Percentiles rank a stretch among this genome's conserved stretches.
These are phyloP conservation scores for Penicillium silybi DNA, from an alignment of 495 filamentous ascomycete species.

Conservation along the genomic window DNA sequence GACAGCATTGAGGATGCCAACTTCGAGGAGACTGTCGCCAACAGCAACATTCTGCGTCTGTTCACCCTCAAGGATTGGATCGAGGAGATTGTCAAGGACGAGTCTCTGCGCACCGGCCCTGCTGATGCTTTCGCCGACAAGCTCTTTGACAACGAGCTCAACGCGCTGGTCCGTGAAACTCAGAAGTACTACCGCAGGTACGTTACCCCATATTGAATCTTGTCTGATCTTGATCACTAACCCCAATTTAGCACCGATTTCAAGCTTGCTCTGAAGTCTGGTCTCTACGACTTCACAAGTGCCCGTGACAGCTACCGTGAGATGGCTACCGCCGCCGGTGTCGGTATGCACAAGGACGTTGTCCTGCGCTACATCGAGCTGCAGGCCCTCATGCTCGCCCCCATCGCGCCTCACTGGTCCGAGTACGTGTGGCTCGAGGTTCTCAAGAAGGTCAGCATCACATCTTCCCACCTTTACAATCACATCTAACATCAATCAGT, in stretches of 20 bases:
- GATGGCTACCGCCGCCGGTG: slow-evolving; percentile 62
- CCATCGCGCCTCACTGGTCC: slow-evolving; percentile 88
- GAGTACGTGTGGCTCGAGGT: slow-evolving; percentile 93
- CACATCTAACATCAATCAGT: slow-evolving; percentile 27
- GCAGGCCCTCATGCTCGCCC: slow-evolving; percentile 75
- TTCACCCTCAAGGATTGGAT: slow-evolving; percentile 89
- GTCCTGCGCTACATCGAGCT: slow-evolving; percentile 75
- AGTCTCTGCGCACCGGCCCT: slow-evolving; percentile 66
- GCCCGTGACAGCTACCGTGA: slow-evolving; percentile 91
- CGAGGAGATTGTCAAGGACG: slow-evolving; percentile 73
- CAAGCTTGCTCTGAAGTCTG: slow-evolving; percentile 88
- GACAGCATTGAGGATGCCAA: slow-evolving; percentile 96
- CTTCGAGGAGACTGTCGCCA: slow-evolving; percentile 92
- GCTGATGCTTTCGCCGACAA: slow-evolving; percentile 79
- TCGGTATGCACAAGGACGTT: slow-evolving; percentile 79
- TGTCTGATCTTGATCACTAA: slow-evolving; percentile 25
- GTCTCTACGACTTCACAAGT: slow-evolving; percentile 81
- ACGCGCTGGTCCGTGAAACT: slow-evolving; percentile 72
- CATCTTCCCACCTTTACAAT: not conserved
- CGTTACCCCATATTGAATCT: slow-evolving; percentile 12
- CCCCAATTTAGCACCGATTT: slow-evolving; percentile 57
- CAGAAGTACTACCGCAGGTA: slow-evolving; percentile 69
- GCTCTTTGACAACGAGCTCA: slow-evolving; percentile 92
- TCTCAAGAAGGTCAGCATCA: slow-evolving; percentile 58
- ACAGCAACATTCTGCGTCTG: slow-evolving; percentile 82